These are phyloP conservation scores for Lasiodiplodia theobromae DNA, from an alignment of 2,329 filamentous ascomycete genomes.

Conservation along the genomic window DNA sequence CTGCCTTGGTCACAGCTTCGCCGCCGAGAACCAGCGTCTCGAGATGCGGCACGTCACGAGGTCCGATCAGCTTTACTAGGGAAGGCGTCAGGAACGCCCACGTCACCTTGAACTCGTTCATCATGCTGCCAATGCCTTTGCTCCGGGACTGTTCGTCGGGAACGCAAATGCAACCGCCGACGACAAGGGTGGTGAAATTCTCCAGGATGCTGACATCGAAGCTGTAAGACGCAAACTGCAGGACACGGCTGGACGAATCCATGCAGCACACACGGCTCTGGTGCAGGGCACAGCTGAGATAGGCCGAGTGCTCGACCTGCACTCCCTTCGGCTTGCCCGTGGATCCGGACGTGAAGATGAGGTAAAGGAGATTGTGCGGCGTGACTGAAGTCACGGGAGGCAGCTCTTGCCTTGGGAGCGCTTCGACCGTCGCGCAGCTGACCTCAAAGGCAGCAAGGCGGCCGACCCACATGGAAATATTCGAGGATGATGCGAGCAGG, in stretches of 20 bases:
- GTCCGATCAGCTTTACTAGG: conserved; percentile 45
- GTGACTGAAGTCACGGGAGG: not conserved
- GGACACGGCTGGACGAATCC: conserved; percentile 37
- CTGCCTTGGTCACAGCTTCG: conserved; percentile 35
- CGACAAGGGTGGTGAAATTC: conserved; percentile 42
- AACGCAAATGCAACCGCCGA: conserved; percentile 51
- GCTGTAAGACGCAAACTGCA: conserved; percentile 37
- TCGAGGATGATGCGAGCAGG: conserved; percentile 42
- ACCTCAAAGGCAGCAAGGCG: conserved; percentile 7
- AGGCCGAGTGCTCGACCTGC: conserved; percentile 40
- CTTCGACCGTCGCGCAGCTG: not conserved
- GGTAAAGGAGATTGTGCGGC: conserved; percentile 31
- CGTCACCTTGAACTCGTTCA: conserved; percentile 30
- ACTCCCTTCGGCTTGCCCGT: conserved; percentile 96
- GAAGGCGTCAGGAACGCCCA: conserved; percentile 48
- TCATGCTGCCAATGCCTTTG: conserved; percentile 56
- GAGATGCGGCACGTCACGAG: conserved; percentile 53
- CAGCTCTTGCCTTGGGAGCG: conserved; percentile 47
- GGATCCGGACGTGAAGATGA: conserved; percentile 97
- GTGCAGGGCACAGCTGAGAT: conserved; percentile 36
- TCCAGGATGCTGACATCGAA: conserved; percentile 45
- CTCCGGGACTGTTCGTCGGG: conserved; percentile 50
- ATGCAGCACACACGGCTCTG: conserved; percentile 64
- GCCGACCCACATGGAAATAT: conserved; percentile 46
- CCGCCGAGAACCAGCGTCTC: conserved; percentile 45